phyloP scores from a whole-genome alignment of 2,329 filamentous ascomycete species.

The Orbilia oligospora region DNA sequence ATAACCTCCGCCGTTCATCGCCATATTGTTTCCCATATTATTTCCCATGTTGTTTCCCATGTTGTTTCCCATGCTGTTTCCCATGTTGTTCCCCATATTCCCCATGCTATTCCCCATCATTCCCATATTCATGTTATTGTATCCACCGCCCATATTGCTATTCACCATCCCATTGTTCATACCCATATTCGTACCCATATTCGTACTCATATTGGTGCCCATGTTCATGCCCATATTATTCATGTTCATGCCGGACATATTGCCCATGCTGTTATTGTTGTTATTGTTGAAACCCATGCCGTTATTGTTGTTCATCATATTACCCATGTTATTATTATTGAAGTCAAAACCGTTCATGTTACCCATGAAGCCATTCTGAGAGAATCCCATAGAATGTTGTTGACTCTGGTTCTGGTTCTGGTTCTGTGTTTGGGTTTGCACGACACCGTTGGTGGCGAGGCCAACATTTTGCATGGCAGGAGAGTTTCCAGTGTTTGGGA shows the following conservation, averaged over 20 bases:
- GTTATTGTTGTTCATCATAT: conserved; percentile 57
- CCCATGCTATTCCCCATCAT: conserved; percentile 65
- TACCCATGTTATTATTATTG: conserved; percentile 30
- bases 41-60: conserved; percentile 3
- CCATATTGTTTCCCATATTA: conserved; percentile 43
- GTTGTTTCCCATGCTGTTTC: neutral
- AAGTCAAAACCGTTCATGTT: conserved; percentile 62
- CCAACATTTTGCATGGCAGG: conserved; percentile 58
- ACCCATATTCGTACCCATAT: conserved; percentile 3
- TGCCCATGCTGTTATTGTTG: conserved; percentile 67
- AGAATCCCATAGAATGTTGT: conserved; percentile 64
- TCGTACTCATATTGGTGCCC: conserved; percentile 39
- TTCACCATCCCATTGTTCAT: conserved; percentile 67
- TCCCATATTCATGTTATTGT: conserved; percentile 64
- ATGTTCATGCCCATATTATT: conserved; percentile 44
- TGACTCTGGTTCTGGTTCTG: conserved; percentile 17
- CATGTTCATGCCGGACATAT: conserved; percentile 65
- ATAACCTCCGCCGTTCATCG: conserved; percentile 64
- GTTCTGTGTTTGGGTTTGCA: conserved; percentile 34
- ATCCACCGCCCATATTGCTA: conserved; percentile 65
- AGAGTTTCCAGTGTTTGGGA: conserved; percentile 56
- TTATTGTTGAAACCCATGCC: conserved; percentile 61
- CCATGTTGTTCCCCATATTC: conserved; percentile 57
- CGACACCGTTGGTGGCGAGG: conserved; percentile 29
- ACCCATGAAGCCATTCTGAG: conserved; percentile 60